Evolutionary conservation across 345 rosid species (phyloP).

Genomic region (Arabidopsis suecica): DNA sequence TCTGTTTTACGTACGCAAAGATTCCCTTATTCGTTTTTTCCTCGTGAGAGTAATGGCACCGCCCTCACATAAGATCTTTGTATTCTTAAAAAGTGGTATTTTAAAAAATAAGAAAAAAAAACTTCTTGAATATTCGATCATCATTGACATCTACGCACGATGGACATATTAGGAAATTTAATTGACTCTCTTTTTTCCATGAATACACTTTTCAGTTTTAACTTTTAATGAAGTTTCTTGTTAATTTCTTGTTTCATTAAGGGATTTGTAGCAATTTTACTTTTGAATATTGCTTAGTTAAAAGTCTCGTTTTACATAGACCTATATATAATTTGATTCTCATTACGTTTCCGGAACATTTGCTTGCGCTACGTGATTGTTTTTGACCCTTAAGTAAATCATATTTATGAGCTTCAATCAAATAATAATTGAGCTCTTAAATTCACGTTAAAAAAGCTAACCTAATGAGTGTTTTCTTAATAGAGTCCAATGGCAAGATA

Average conservation of each 20-base stretch:
- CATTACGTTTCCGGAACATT: not conserved
- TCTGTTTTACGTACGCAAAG: conserved; percentile 30
- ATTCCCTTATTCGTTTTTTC: conserved; percentile 28
- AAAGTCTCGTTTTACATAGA: not conserved
- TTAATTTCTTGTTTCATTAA: not conserved
- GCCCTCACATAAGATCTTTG: conserved; percentile 40
- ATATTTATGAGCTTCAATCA: not conserved
- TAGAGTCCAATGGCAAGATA: not conserved
- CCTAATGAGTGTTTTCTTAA: not conserved
- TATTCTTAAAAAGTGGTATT: not conserved
- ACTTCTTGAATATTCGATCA: conserved; percentile 36
- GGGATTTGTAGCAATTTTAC: not conserved
- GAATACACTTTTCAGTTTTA: conserved; percentile 21
- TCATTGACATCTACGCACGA: conserved; percentile 43
- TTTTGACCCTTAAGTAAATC: not conserved
- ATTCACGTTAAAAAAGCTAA: not conserved
- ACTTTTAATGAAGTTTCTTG: not conserved
- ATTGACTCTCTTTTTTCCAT: conserved; percentile 34
- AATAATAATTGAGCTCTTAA: not conserved
- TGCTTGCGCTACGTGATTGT: not conserved
- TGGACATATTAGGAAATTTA: conserved; percentile 30
- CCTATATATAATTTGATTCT: not conserved
- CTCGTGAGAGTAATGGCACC: conserved; percentile 31
- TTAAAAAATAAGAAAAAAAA: no score
- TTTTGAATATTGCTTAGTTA: not conserved